These are phyloP conservation scores for Macadamia tetraphylla DNA, from an alignment of 164 flowering plant genomes.

Conservation along the genomic window DNA sequence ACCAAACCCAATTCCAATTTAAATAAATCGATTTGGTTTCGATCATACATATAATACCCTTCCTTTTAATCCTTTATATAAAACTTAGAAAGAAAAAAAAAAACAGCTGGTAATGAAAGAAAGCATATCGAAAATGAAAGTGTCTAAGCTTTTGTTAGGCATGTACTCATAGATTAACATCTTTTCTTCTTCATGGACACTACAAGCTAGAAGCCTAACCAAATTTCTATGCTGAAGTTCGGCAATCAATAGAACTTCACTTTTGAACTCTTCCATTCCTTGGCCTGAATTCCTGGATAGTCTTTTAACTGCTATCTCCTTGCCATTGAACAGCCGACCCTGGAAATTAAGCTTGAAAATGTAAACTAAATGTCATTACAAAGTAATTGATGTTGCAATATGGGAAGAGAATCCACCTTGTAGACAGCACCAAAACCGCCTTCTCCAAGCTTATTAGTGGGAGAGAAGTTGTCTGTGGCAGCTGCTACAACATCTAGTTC, in stretches of 20 bases:
- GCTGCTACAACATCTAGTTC: slow-evolving; percentile 8
- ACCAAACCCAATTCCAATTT: too few relatives aligned
- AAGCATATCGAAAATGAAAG: slow-evolving; percentile 18
- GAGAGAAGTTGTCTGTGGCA: slow-evolving; percentile 25
- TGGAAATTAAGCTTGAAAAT: slow-evolving; percentile 5
- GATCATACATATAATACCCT: too few relatives aligned
- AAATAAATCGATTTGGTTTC: too few relatives aligned
- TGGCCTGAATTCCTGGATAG: slow-evolving; percentile 27
- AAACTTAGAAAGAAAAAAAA: too few relatives aligned
- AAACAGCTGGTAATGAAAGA: neutral
- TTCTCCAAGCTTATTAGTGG: slow-evolving; percentile 28
- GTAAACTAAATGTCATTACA: too few relatives aligned
- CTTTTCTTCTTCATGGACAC: too few relatives aligned
- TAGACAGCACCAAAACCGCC: slow-evolving; percentile 42
- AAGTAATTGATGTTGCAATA: neutral
- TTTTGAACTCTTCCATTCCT: slow-evolving; percentile 29
- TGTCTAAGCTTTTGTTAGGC: slow-evolving; percentile 13
- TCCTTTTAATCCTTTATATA: too few relatives aligned
- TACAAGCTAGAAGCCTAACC: slow-evolving; percentile 1
- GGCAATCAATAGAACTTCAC: slow-evolving; percentile 17
- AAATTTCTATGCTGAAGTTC: slow-evolving; percentile 23
- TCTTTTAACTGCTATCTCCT: slow-evolving; percentile 39
- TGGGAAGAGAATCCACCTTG: slow-evolving; percentile 17
- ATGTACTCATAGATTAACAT: too few relatives aligned
- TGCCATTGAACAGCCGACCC: slow-evolving; percentile 27